Conservation (phyloP, 495 filamentous ascomycete species). For the Talaromyces trachyspermus region DNA sequence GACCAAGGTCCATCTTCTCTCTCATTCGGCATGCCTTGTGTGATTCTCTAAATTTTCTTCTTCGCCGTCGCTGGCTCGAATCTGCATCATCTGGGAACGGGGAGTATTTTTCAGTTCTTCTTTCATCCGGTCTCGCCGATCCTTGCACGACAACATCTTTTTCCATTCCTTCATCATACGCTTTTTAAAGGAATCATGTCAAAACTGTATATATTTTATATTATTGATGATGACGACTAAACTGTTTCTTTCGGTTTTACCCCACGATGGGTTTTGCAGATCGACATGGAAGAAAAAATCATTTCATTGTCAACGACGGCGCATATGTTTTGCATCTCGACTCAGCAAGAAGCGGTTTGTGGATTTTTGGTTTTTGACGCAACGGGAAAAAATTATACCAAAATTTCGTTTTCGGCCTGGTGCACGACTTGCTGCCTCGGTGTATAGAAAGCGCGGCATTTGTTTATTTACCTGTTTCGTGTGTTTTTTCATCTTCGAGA, state of each 20-base stretch:
- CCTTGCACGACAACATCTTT: background rate
- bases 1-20: background rate
- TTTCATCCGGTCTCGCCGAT: slow-evolving; percentile 7
- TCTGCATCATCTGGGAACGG: slow-evolving; percentile 1
- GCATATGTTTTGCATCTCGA: slow-evolving; percentile 3
- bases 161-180: slow-evolving; percentile 3
- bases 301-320: slow-evolving; percentile 7
- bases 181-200: slow-evolving; percentile 1
- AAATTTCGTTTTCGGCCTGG: slow-evolving; percentile 7
- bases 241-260: slow-evolving; percentile 1
- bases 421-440: slow-evolving; percentile 26
- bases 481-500: slow-evolving; percentile 23
- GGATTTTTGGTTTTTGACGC: background rate
- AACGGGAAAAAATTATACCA: slow-evolving; percentile 7
- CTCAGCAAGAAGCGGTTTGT: background rate
- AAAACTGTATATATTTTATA: slow-evolving; percentile 8
- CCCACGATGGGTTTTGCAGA: slow-evolving; percentile 3
- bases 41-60: background rate
- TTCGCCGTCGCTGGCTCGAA: slow-evolving; percentile 4
- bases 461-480: slow-evolving; percentile 23
- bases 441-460: slow-evolving; percentile 41
- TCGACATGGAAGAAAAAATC: background rate
- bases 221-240: slow-evolving; percentile 2
- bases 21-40: slow-evolving; percentile 6
- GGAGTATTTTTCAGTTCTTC: background rate